These are phyloP conservation scores for Kwoniella shandongensis DNA, from an alignment of 768 basidiomycete species.

Conservation along the genomic window DNA sequence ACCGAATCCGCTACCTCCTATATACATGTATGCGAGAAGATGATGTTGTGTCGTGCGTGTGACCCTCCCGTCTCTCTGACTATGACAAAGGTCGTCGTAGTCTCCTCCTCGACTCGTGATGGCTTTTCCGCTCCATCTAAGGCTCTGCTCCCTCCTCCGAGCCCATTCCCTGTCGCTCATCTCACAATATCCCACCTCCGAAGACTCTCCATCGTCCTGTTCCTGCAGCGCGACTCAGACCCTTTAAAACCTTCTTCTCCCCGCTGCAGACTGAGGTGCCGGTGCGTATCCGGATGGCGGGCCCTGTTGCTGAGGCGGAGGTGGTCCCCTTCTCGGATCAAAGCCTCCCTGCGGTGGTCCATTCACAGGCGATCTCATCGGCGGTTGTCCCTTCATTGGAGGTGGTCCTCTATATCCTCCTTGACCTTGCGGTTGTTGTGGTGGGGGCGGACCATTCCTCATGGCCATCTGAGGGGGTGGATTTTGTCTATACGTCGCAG, in stretches of 20 bases:
- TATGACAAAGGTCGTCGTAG: no score
- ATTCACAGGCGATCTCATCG: not conserved
- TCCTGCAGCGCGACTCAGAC: not conserved
- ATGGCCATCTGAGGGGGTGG: slow-evolving; percentile 18
- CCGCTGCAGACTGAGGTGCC: slow-evolving; percentile 2
- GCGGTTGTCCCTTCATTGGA: slow-evolving; percentile 5
- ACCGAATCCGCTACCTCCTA: no score
- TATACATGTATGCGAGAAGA: no score
- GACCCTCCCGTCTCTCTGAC: no score
- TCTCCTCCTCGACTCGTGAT: no score
- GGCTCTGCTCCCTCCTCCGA: no score
- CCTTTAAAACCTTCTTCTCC: slow-evolving; percentile 15
- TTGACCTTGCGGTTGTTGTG: slow-evolving; percentile 7
- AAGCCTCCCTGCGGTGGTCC: not conserved
- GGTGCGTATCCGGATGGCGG: not conserved
- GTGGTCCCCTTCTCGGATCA: slow-evolving; percentile 8
- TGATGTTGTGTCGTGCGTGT: no score
- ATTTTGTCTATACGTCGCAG: slow-evolving; percentile 36
- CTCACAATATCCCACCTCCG: no score
- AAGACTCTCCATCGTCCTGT: no score
- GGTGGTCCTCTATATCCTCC: slow-evolving; percentile 14
- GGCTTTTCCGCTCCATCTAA: no score
- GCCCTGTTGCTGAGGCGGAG: slow-evolving; percentile 9
- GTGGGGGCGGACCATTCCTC: slow-evolving; percentile 10
- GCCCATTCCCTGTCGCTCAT: no score